Conservation (phyloP, 2,329 filamentous ascomycete species). For the Canariomyces notabilis region DNA sequence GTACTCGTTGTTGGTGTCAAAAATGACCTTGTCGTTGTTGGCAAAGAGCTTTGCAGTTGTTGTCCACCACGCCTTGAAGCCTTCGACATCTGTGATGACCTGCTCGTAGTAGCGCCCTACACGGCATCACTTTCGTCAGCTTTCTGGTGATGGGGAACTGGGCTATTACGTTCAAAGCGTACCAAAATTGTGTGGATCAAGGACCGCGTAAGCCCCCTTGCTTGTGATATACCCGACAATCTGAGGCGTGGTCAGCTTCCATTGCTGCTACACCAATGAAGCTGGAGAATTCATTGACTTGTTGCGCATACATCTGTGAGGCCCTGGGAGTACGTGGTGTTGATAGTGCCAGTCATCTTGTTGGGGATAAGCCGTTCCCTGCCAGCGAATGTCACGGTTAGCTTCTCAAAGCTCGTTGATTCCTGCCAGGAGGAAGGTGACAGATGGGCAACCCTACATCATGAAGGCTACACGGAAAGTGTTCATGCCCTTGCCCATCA, state of each 20-base stretch:
- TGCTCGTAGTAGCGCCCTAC: conserved; percentile 41
- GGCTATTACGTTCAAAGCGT: conserved; percentile 38
- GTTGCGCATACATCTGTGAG: conserved; percentile 33
- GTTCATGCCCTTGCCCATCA: conserved; percentile 51
- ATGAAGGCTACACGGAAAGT: conserved; percentile 51
- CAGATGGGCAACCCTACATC: conserved; percentile 40
- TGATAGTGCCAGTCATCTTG: conserved; percentile 37
- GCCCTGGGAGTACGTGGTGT: conserved; percentile 32
- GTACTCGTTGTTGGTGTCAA: conserved; percentile 65
- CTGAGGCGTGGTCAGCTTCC: conserved; percentile 28
- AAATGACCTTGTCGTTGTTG: conserved; percentile 48
- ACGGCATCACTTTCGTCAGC: conserved; percentile 10
- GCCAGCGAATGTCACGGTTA: conserved; percentile 4
- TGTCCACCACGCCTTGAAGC: conserved; percentile 53
- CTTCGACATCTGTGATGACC: conserved; percentile 47
- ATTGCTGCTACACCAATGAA: neutral
- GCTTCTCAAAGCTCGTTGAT: conserved; percentile 25
- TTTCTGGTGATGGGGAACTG: conserved; percentile 14
- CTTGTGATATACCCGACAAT: conserved; percentile 31
- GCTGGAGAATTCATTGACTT: too few species aligned
- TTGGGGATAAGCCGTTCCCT: conserved; percentile 53
- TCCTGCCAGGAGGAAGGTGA: neutral
- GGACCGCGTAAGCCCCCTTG: conserved; percentile 29
- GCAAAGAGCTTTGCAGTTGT: conserved; percentile 51
- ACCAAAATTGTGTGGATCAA: conserved; percentile 59